A percentile compares a stretch with the other conserved stretches of the same genome.
phyloP scores from a whole-genome alignment of 495 filamentous ascomycete species.

The Aspergillus nidulans region DNA sequence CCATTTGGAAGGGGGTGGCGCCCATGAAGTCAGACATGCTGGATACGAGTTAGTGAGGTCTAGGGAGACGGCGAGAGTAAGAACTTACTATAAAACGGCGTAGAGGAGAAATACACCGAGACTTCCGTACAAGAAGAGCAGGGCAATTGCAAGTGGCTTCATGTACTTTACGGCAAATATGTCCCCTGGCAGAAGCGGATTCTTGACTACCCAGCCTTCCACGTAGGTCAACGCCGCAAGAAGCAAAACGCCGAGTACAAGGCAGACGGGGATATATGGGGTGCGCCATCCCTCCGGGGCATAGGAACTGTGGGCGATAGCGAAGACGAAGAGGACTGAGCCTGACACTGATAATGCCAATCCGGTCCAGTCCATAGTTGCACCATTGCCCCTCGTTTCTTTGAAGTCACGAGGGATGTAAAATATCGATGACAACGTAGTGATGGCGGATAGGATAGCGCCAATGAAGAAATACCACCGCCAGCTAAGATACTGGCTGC shows the following conservation, averaged over 20 bases:
- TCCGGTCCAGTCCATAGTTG: slow-evolving; percentile 72
- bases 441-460: slow-evolving; percentile 48
- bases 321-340: slow-evolving; percentile 68
- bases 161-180: slow-evolving; percentile 73
- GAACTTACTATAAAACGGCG: slow-evolving; percentile 68
- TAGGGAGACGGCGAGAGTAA: not conserved
- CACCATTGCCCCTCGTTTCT: slow-evolving; percentile 40
- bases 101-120: slow-evolving; percentile 78
- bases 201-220: slow-evolving; percentile 68
- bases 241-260: slow-evolving; percentile 53
- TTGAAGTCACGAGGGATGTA: slow-evolving; percentile 61
- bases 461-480: slow-evolving; percentile 82
- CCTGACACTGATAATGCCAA: slow-evolving; percentile 59
- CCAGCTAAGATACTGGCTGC: slow-evolving; percentile 62
- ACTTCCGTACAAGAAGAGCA: slow-evolving; percentile 58
- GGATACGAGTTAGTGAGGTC: slow-evolving; percentile 12
- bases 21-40: slow-evolving; percentile 66
- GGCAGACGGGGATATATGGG: slow-evolving; percentile 63
- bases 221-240: slow-evolving; percentile 54
- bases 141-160: slow-evolving; percentile 52
- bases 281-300: slow-evolving; percentile 67
- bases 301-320: slow-evolving; percentile 70
- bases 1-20: slow-evolving; percentile 61
- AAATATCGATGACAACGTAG: slow-evolving; percentile 50
- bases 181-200: slow-evolving; percentile 70